Percentiles rank a stretch among this genome's conserved stretches.
Conservation (phyloP, 1,284 basidiomycete genomes). For the Melampsora larici-populina region DNA sequence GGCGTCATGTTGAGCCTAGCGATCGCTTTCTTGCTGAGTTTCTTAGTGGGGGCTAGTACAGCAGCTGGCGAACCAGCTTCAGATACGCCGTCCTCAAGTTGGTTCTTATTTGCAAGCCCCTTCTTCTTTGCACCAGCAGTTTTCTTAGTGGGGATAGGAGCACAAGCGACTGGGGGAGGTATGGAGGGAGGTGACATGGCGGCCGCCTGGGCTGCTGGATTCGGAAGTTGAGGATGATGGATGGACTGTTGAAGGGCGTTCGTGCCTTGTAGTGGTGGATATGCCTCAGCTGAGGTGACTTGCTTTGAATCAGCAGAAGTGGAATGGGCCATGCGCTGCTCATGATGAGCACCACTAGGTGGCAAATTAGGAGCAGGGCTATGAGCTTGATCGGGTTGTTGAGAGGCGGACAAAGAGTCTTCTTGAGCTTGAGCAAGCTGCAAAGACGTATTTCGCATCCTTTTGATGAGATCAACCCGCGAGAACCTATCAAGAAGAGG, state of each 20-base stretch:
- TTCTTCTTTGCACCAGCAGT: constrained; percentile 14
- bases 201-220: neutral
- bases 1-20: constrained; percentile 19
- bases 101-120: constrained; percentile 23
- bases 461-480: constrained; percentile 38
- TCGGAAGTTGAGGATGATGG: constrained; percentile 3
- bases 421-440: neutral
- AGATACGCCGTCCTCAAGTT: neutral
- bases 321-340: neutral
- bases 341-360: neutral
- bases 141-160: neutral
- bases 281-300: neutral
- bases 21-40: constrained; percentile 36
- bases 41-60: constrained; percentile 1
- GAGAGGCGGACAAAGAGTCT: neutral
- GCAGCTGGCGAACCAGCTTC: constrained; percentile 42
- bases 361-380: constrained; percentile 4
- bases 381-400: constrained; percentile 7
- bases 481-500: constrained; percentile 22
- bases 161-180: neutral
- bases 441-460: constrained; percentile 14
- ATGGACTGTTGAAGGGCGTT: neutral
- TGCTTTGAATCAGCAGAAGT: neutral
- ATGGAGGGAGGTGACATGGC: constrained; percentile 17
- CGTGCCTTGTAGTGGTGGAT: neutral